Evolutionary conservation across 1,284 basidiomycete species (phyloP), one percentile per base, ranked within the genome.

Genomic region (Ganoderma leucocontextum): DNA sequence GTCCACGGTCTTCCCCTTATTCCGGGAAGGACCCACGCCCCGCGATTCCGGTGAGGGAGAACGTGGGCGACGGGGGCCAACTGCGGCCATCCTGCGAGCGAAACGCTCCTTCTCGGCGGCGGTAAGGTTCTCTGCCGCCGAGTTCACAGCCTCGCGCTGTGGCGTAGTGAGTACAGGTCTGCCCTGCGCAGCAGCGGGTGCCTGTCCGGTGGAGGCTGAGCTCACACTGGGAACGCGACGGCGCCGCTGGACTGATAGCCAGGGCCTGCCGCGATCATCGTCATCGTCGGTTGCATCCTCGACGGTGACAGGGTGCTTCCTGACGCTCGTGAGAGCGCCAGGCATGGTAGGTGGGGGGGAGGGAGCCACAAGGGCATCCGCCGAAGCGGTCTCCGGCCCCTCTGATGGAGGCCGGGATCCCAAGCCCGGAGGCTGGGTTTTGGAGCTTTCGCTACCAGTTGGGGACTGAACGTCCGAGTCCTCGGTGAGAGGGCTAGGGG

Each of bases 1-100:
- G n/a, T 70, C 69, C 12, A 70, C 61, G 3, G 65, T 49, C 52
- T 75, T 75, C 0, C 72, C 74, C 41, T 75, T 75, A n/a, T 60
- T 22, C 3, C 36, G 33, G 7, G 73, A 74, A 1, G 70, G 64
- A 4, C 71, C 73, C 35, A 67, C 71, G 0, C 61, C 69, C 4
- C 53, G 64, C n/a, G 69, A 70, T 36, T 39, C 57, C 8, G 3
- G 44, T 1, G 62, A 53, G 6, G 22, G 49, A 38, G 47, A 35
- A 6, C 8, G 52, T 8, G 6, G 52, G 52, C 25, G 52, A 6
- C 10, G 22, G 5, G 25, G 22, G 8, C 12, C 52, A 22, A 53
- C 22, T 3, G 52, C 52, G 0, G 52, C 52, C 60, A 62, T 62
- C 5, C 44, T 13, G 33, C 60, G 60, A 3, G 42, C 17, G 4